Percentiles rank a stretch among this genome's conserved stretches.
phyloP scores from a whole-genome alignment of 345 rosid genomes.

The Brassica nigra region DNA sequence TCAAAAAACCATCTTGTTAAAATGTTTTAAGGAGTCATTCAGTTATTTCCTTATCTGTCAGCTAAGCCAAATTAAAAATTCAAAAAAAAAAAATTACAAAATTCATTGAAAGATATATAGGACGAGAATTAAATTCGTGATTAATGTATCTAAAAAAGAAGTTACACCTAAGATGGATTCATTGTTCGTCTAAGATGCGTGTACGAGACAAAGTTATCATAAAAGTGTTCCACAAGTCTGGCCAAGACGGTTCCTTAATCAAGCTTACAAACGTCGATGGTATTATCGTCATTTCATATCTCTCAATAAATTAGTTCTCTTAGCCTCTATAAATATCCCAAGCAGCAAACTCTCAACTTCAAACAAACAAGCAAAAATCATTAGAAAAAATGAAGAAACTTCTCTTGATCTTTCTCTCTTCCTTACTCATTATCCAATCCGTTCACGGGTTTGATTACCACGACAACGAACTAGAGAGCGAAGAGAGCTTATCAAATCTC shows the following conservation, averaged over 20 bases:
- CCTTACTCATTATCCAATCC: constrained; percentile 46
- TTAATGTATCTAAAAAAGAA: not conserved
- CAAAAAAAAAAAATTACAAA: not conserved
- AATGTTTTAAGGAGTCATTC: not conserved
- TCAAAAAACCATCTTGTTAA: not conserved
- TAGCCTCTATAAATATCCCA: constrained; percentile 27
- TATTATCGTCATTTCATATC: constrained; percentile 12
- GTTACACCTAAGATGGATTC: constrained; percentile 6
- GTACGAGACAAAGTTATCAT: constrained; percentile 12
- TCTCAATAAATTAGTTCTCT: not conserved
- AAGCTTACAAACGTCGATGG: constrained; percentile 10
- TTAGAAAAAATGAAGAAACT: constrained; percentile 37
- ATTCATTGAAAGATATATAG: not conserved
- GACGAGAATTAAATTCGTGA: not conserved
- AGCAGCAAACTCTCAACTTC: constrained; percentile 20
- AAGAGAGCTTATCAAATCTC: constrained; percentile 65
- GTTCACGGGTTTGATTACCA: constrained; percentile 60
- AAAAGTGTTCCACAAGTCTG: constrained; percentile 37
- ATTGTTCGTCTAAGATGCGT: constrained; percentile 31
- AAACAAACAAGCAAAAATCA: not conserved
- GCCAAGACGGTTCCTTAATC: constrained; percentile 17
- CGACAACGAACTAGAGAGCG: constrained; percentile 61
- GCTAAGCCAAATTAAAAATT: not conserved
- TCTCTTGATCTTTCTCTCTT: constrained; percentile 41
- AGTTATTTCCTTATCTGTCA: not conserved